Conservation (phyloP, 768 basidiomycete genomes). For the Phylloporus scabripes region DNA sequence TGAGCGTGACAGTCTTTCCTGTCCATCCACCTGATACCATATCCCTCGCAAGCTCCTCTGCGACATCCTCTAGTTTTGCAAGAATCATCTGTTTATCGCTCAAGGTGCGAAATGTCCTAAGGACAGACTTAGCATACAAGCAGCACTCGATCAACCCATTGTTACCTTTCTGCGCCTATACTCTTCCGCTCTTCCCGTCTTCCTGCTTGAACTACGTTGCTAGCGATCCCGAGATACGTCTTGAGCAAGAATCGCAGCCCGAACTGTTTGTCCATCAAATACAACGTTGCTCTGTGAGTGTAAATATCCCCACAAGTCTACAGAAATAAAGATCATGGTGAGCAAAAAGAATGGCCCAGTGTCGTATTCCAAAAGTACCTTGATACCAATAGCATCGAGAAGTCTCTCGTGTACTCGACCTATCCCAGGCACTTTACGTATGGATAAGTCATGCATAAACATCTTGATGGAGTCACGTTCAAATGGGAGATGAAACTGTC, state of each 20-base stretch:
- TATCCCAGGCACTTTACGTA: conserved; percentile 85
- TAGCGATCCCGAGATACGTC: conserved; percentile 81
- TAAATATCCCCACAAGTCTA: conserved; percentile 91
- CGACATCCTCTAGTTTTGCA: conserved; percentile 73
- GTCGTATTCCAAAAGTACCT: conserved; percentile 35
- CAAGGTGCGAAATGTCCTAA: conserved; percentile 72
- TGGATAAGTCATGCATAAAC: conserved; percentile 79
- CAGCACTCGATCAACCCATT: not conserved
- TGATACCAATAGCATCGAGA: conserved; percentile 81
- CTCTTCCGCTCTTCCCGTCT: conserved; percentile 83
- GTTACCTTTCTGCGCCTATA: conserved; percentile 83
- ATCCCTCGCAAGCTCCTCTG: conserved; percentile 75
- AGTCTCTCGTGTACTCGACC: conserved; percentile 88
- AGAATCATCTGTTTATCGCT: conserved; percentile 62
- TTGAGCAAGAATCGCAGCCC: conserved; percentile 70
- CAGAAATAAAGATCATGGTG: not conserved
- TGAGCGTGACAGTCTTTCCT: conserved; percentile 85
- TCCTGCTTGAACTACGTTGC: conserved; percentile 72
- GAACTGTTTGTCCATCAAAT: conserved; percentile 84
- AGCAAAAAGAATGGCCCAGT: not conserved
- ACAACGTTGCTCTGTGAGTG: conserved; percentile 62
- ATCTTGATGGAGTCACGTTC: conserved; percentile 53
- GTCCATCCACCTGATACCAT: conserved; percentile 76
- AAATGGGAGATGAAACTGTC: conserved; percentile 76
- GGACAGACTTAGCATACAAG: not conserved